Conservation (phyloP, 169 alveolate genomes). For the Miamiensis avidus region DNA sequence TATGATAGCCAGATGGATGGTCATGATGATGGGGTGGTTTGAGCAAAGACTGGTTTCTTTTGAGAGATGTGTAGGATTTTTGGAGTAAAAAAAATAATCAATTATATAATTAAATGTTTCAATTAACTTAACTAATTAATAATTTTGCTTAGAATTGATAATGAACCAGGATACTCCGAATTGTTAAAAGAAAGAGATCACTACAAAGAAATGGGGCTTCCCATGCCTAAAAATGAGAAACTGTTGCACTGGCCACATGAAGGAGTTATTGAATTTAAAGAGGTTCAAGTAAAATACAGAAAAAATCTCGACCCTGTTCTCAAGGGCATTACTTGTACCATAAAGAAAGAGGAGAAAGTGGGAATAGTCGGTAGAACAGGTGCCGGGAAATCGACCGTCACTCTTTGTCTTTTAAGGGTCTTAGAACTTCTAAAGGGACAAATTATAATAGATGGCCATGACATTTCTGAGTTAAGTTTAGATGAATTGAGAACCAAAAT, state of each 20-base stretch:
- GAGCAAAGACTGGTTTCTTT: conserved; percentile 37
- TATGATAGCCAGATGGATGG: background rate
- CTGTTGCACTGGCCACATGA: conserved; percentile 56
- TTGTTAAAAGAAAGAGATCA: conserved; percentile 11
- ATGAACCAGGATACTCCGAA: conserved; percentile 25
- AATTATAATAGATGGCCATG: conserved; percentile 66
- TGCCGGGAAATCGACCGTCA: conserved; percentile 82
- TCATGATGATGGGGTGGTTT: conserved; percentile 14
- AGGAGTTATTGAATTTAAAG: conserved; percentile 59
- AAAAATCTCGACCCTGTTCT: conserved; percentile 66
- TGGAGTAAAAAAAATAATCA: background rate
- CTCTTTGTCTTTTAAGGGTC: conserved; percentile 67
- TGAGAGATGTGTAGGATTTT: conserved; percentile 30
- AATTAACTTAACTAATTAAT: background rate
- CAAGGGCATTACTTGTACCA: conserved; percentile 49
- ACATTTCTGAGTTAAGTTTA: conserved; percentile 57
- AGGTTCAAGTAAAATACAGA: conserved; percentile 61
- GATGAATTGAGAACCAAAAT: conserved; percentile 62
- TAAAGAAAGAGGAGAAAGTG: conserved; percentile 69
- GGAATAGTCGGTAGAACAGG: conserved; percentile 88
- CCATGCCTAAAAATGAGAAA: background rate
- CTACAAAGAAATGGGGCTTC: background rate
- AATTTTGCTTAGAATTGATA: conserved; percentile 3
- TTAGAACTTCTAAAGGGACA: conserved; percentile 63
- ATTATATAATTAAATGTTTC: no score